Base-by-base conservation (phyloP, 257 asterid species). In the Solanum lignicaule region DNA sequence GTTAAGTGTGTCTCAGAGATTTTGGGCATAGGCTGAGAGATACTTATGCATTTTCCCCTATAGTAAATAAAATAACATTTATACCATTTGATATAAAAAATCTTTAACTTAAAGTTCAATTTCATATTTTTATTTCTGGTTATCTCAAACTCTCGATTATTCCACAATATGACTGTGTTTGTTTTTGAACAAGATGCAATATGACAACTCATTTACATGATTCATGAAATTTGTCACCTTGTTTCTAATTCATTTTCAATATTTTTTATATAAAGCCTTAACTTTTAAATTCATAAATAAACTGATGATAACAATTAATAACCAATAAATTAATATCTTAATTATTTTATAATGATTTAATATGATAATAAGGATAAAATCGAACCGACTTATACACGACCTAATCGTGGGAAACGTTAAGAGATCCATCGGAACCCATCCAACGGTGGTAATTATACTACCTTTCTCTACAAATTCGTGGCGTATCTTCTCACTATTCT, bases 381-480 rank as follows among this genome's bases (percentile, higher is more conserved):
- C n/a, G 2, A 55, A 18, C 62, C 10, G 0, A 52, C 10, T 5
- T 0, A 52, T 52, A 48, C 21, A 4, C 18, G 20, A 46, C 18
- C 7, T 48, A 3, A 39, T 39, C 12, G 43, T 39, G 16, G 16
- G 4, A 46, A 48, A 48, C 1, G 21, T 48, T 2, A 18, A 20
- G 65, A 55, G 65, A 55, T 55, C 65, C 65, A 55, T 55, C n/a
- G 25, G n/a, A 18, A 18, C 38, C 38, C 38, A 68, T 69, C 75
- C 10, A 29, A 14, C 23, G 23, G 75, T 29, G 2, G 75, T 68
- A 68, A 68, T 27, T 29, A 31, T 14, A 16, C 23, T 3, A 69
- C 10, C 75, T 6, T 68, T 69, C 75, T 69, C 75, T 69, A 69
- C 75, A 69, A 69, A 73, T 73, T 73, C 81, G 81, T 73, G 46